A percentile compares a stretch with the other conserved stretches of the same genome.
Conservation (phyloP, 2,329 filamentous ascomycete genomes). For the Diplodia mutila region DNA sequence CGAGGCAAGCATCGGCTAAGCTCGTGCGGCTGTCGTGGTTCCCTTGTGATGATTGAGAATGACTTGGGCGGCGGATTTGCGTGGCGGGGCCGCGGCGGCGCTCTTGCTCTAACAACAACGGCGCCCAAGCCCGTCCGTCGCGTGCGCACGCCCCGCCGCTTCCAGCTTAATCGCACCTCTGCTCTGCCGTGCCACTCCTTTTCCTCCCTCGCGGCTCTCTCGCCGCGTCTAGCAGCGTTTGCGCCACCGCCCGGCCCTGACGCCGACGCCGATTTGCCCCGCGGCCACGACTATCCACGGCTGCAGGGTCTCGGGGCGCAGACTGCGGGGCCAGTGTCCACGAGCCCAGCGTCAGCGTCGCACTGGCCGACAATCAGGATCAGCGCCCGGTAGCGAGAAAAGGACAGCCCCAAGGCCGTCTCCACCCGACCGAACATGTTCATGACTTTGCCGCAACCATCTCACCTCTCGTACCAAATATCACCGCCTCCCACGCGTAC, state of each 20-base stretch:
- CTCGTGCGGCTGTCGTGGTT: neutral
- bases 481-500: neutral
- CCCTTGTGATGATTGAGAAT: neutral
- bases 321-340: slow-evolving; percentile 8
- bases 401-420: neutral
- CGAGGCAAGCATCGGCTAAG: too few species aligned
- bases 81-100: neutral
- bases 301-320: neutral
- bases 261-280: neutral
- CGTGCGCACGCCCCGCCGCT: neutral
- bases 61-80: neutral
- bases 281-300: neutral
- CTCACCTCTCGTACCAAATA: neutral
- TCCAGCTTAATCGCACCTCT: neutral
- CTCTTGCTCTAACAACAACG: neutral
- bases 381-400: neutral
- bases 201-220: neutral
- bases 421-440: neutral
- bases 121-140: neutral
- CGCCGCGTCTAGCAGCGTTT: neutral
- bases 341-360: slow-evolving; percentile 21
- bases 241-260: neutral
- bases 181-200: neutral
- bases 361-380: slow-evolving; percentile 8
- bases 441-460: slow-evolving; percentile 1